Base-by-base conservation (phyloP, 179 eudicot genomes). In the Spergularia azorica region DNA sequence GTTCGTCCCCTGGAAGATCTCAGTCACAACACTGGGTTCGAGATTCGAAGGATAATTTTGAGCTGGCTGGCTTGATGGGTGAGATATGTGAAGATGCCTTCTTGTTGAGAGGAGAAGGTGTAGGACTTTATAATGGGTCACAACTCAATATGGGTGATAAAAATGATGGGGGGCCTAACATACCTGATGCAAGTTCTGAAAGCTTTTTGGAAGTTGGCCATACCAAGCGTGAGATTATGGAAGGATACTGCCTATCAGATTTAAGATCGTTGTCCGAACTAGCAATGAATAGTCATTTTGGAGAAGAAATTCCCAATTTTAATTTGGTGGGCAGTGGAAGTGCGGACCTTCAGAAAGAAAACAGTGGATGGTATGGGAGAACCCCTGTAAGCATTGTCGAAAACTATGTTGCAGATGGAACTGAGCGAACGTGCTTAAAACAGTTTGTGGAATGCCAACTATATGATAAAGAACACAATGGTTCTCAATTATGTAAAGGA, bases 41-140 rank as follows among this genome's bases (percentile, higher is more conserved):
- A 60, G 90, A 84, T 77, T 80, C 80, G 50, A 81, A 73, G 60
- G 82, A 79, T 58, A 76, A 75, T 48, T 70, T 82, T 63, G 81
- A 69, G 69, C 69, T 77, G 68, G 77, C 72, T 60, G 86, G 86
- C 76, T 85, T 89, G 83, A 91, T 95, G 94, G 91, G 87, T 74
- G 90, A 89, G 75, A 87, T 95, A 72, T 82, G 86, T 84, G 98
- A 95, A 81, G 89, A 90, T 79, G 98, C 94, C 73, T 95, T 93
- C 79, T 81, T 80, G 71, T 79, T 77, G 16, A 70, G 79, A 72
- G 83, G 78, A 62, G 80, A 72, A 59, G 71, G 67, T 76, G 76
- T 77, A 74, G 83, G 76, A 39, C 74, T 79, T 51, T 68, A 70
- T 63, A 79, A 73, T 78, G 85, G 79, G 59, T 77, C 87, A 61